Evolutionary conservation across 2,329 filamentous ascomycete genomes (phyloP), one percentile per base, ranked within the genome.

Genomic region (Cryphonectria parasitica): DNA sequence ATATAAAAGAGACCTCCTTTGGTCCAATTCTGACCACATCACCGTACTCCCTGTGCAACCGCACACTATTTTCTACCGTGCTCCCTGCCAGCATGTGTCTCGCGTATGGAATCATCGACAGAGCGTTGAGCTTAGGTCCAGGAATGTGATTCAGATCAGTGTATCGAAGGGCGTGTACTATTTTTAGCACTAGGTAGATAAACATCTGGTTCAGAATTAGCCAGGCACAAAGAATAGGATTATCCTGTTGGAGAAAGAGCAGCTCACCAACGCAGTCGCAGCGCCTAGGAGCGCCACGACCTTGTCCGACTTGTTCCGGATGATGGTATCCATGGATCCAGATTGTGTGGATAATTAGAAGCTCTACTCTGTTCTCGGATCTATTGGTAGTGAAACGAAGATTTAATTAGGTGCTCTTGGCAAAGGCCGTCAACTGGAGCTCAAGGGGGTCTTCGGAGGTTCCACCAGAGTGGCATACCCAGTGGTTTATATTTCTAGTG

Each of bases 1-100:
- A 34, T 22, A 34, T 61, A 19, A 61, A 61, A 15, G 58, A 61
- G 6, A 61, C 58, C 19, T 61, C 58, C 25, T 34, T 34, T 3
- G 58, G 58, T 22, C 28, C 28, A 22, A 61, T 61, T 19, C 28
- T 61, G 28, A 61, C 58, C 7, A 34, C 58, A 19, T 61, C 25
- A 10, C 58, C 58, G 34, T 61, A 61, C 11, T 31, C 34, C 22
- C 19, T 61, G 28, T 61, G 58, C 28, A 61, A 15, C 17, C 34
- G 25, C 11, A 61, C 25, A 19, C 28, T 36, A 34, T 61, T 61
- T 34, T 34, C 15, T 31, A 34, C 58, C 34, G 28, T 61, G 7
- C 28, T 61, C 11, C 58, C 58, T 15, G 58, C 58, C 28, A 61
- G 58, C 58, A 61, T 22, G 28, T 61, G 58, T 61, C 28, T 31